Conservation (phyloP, 1,284 basidiomycete genomes). For the Mixia osmundae region DNA sequence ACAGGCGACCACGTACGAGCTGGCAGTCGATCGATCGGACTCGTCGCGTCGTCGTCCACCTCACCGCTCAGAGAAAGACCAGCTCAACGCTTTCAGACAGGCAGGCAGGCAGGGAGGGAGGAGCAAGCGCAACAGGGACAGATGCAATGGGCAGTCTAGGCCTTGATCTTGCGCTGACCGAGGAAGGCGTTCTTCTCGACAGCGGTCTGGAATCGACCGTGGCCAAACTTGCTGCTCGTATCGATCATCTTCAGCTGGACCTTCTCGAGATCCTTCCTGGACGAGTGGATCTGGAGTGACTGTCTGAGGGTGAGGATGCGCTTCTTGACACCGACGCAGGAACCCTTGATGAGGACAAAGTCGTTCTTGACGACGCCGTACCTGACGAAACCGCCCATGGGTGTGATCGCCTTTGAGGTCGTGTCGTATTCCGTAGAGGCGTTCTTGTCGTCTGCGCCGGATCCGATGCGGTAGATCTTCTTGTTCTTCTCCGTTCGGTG, state of each 20-base stretch:
- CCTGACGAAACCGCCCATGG: slow-evolving; percentile 97
- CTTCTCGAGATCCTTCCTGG: slow-evolving; percentile 79
- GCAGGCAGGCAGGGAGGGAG: too few relatives aligned
- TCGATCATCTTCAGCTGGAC: slow-evolving; percentile 98
- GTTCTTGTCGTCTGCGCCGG: slow-evolving; percentile 53
- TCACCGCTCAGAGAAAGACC: too few relatives aligned
- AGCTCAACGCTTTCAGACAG: too few relatives aligned
- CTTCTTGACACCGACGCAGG: slow-evolving; percentile 87
- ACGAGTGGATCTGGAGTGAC: slow-evolving; percentile 19
- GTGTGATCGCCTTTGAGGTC: slow-evolving; percentile 86
- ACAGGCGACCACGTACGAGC: too few relatives aligned
- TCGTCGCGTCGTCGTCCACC: too few relatives aligned
- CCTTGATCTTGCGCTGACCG: slow-evolving; percentile 27
- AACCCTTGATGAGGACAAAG: slow-evolving; percentile 37
- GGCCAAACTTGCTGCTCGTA: slow-evolving; percentile 78
- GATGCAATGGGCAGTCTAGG: slow-evolving; percentile 1
- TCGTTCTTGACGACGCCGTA: slow-evolving; percentile 98
- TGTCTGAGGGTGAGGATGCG: slow-evolving; percentile 73
- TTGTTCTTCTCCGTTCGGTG: slow-evolving; percentile 54
- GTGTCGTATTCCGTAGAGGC: slow-evolving; percentile 84
- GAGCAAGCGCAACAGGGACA: too few relatives aligned
- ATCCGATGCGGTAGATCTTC: slow-evolving; percentile 92
- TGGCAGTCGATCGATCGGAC: too few relatives aligned
- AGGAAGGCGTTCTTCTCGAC: slow-evolving; percentile 90
- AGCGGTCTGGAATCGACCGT: slow-evolving; percentile 67